Evolutionary conservation across 139 green algal species (phyloP).

Genomic region (Spirogloea muscicola): DNA sequence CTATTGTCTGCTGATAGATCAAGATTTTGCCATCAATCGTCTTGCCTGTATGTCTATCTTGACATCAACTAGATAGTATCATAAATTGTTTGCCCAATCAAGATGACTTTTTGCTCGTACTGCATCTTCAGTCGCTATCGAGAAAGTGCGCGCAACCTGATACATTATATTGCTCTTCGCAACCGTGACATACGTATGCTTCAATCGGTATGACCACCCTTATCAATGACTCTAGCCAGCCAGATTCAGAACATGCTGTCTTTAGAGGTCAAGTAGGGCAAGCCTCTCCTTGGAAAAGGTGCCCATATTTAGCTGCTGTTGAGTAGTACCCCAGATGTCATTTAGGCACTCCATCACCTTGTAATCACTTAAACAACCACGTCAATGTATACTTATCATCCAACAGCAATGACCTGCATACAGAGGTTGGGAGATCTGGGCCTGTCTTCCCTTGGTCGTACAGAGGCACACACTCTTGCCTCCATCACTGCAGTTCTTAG

Average conservation of each 20-base stretch:
- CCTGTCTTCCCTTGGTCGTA: slow-evolving; percentile 18
- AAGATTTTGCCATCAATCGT: neutral
- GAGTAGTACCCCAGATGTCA: neutral
- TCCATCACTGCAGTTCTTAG: slow-evolving; percentile 10
- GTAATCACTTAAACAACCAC: neutral
- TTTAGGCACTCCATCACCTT: too few relatives aligned
- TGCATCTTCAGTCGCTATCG: slow-evolving; percentile 15
- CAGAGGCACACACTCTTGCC: slow-evolving; percentile 31
- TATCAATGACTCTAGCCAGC: neutral
- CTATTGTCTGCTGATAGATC: neutral
- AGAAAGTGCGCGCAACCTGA: slow-evolving; percentile 24
- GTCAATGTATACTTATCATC: neutral
- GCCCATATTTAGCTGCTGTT: neutral
- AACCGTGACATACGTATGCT: slow-evolving; percentile 26
- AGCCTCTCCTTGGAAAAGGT: neutral
- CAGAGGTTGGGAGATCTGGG: slow-evolving; percentile 15
- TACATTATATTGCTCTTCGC: slow-evolving; percentile 37
- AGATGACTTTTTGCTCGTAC: too few relatives aligned
- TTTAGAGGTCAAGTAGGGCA: neutral
- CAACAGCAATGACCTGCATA: neutral
- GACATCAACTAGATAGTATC: neutral
- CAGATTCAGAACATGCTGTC: neutral
- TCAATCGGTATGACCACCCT: neutral
- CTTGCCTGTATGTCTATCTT: neutral
- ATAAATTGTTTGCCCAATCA: too few relatives aligned